Percentiles rank a stretch among this genome's conserved stretches.
phyloP scores from a whole-genome alignment of 2,329 filamentous ascomycete genomes.

The Fusarium zealandicum region DNA sequence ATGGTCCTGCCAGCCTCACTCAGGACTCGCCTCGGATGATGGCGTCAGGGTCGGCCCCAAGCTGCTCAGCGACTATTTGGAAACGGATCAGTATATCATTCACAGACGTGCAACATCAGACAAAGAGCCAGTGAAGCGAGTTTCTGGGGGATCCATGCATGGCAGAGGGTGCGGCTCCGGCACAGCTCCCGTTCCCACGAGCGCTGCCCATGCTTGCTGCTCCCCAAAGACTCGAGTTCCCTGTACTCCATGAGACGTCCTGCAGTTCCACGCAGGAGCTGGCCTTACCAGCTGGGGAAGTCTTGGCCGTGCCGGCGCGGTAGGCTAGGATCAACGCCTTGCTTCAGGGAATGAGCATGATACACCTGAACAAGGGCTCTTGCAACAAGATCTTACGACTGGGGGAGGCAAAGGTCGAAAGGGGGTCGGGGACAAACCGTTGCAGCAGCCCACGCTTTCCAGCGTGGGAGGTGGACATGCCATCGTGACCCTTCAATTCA shows the following conservation, averaged over 20 bases:
- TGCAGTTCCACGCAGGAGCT: conserved; percentile 22
- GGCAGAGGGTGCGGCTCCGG: conserved; percentile 29
- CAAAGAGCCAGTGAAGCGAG: neutral
- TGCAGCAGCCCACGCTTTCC: conserved; percentile 18
- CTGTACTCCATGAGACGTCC: conserved; percentile 11
- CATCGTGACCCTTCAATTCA: conserved; percentile 3
- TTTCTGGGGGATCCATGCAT: conserved; percentile 15
- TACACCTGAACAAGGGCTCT: conserved; percentile 11
- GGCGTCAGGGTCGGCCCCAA: neutral
- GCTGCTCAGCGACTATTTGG: neutral
- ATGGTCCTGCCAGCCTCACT: conserved; percentile 21
- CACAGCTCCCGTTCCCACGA: conserved; percentile 21
- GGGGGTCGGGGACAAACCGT: conserved; percentile 20
- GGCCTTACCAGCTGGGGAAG: conserved; percentile 29
- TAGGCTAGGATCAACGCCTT: conserved; percentile 14
- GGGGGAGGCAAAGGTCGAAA: conserved; percentile 11
- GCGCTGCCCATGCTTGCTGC: conserved; percentile 13
- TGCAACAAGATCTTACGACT: conserved; percentile 32
- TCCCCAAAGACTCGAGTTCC: conserved; percentile 4
- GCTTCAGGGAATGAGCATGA: conserved; percentile 18
- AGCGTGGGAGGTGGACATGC: conserved; percentile 7
- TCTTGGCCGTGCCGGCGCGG: conserved; percentile 29
- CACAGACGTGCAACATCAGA: neutral
- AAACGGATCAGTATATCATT: neutral
- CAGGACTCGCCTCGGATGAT: conserved; percentile 3